Conservation (phyloP, 116 monocot species). For the Posidonia oceanica region DNA sequence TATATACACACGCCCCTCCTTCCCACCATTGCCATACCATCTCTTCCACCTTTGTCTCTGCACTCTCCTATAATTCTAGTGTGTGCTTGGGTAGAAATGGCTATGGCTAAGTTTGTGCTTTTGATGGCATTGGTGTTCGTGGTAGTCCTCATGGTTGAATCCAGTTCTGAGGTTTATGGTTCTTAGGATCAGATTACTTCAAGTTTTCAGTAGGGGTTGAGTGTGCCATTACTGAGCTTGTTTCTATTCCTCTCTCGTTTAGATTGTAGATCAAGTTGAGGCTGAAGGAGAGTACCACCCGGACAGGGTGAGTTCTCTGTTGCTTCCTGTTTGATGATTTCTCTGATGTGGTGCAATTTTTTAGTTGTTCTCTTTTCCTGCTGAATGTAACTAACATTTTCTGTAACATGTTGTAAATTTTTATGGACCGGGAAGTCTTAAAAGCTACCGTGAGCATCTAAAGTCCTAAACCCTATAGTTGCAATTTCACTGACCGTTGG, state of each 20-base stretch:
- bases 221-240: neutral
- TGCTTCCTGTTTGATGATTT: neutral
- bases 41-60: neutral
- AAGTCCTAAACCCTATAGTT: neutral
- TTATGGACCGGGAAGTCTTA: slow-evolving; percentile 36
- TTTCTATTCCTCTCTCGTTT: neutral
- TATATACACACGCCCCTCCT: too few relatives aligned
- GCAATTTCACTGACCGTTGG: too few relatives aligned
- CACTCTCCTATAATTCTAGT: too few relatives aligned
- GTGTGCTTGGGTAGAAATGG: slow-evolving; percentile 15
- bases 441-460: slow-evolving; percentile 26
- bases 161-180: slow-evolving; percentile 16
- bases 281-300: neutral
- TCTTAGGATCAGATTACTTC: neutral
- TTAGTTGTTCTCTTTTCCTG: too few relatives aligned
- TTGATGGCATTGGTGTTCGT: slow-evolving; percentile 20
- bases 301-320: neutral
- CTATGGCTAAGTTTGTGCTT: slow-evolving; percentile 23
- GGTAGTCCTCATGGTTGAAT: slow-evolving; percentile 18
- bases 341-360: too few relatives aligned
- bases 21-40: too few relatives aligned
- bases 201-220: slow-evolving; percentile 3
- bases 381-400: neutral
- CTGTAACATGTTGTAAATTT: neutral
- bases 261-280: neutral